phyloP scores from a whole-genome alignment of 129 eudicot genomes.

The Arctium lappa region DNA sequence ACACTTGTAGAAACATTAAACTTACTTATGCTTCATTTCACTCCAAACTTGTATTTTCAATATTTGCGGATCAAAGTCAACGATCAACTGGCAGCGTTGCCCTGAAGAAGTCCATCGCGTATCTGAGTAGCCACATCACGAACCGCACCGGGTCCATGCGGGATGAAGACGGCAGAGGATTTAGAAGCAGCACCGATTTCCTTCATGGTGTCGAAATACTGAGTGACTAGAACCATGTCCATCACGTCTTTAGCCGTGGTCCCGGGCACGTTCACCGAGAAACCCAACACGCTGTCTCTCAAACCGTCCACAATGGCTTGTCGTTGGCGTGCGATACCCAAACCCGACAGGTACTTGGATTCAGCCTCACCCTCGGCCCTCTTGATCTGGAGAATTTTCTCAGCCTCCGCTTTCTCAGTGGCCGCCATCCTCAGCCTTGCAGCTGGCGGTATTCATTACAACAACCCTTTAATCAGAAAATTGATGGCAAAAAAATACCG shows the following conservation, averaged over 20 bases:
- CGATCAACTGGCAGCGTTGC: constrained; percentile 7
- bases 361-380: constrained; percentile 95
- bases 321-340: constrained; percentile 92
- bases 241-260: constrained; percentile 85
- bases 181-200: constrained; percentile 86
- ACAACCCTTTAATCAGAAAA: neutral
- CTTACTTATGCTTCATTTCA: neutral
- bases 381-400: constrained; percentile 78
- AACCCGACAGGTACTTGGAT: constrained; percentile 70
- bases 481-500: neutral
- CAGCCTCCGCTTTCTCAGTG: constrained; percentile 90
- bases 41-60: neutral
- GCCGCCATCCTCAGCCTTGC: constrained; percentile 87
- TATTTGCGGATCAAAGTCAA: neutral
- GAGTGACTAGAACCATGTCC: constrained; percentile 95
- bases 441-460: constrained; percentile 40
- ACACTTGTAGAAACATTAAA: neutral
- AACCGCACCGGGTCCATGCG: constrained; percentile 91
- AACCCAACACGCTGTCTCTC: constrained; percentile 85
- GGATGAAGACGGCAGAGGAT: constrained; percentile 80
- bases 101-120: constrained; percentile 91
- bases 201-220: constrained; percentile 89
- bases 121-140: constrained; percentile 87
- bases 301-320: constrained; percentile 90
- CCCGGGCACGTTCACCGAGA: constrained; percentile 85